Evolutionary conservation across 345 rosid species (phyloP).

Genomic region (Physaria fendleri): DNA sequence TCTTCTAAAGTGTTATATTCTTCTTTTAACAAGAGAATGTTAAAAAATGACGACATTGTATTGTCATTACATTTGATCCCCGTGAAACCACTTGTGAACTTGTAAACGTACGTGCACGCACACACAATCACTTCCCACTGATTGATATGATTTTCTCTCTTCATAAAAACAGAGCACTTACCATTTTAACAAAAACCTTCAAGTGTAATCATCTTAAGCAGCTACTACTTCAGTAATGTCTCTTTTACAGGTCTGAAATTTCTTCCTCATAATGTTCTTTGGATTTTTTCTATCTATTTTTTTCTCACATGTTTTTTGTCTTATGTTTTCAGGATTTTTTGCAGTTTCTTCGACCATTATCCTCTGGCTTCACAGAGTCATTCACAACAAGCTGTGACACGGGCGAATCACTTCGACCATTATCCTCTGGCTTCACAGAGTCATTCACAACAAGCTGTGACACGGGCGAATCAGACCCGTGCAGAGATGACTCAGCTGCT

Average conservation of each 20-base stretch:
- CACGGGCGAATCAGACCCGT: conserved; percentile 39
- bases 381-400: conserved; percentile 35
- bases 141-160: conserved; percentile 6
- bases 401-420: conserved; percentile 25
- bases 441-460: conserved; percentile 37
- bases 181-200: not conserved
- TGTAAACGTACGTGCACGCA: conserved; percentile 26
- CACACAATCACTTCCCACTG: not conserved
- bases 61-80: conserved; percentile 7
- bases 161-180: not conserved
- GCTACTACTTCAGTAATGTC: conserved; percentile 20
- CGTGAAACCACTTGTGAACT: conserved; percentile 16
- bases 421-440: too few relatives aligned
- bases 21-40: not conserved
- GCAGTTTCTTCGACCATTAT: conserved; percentile 25
- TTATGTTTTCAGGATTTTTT: conserved; percentile 24
- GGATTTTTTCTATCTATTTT: not conserved
- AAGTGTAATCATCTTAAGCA: not conserved
- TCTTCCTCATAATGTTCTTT: not conserved
- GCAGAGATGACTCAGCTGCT: conserved; percentile 61
- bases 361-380: conserved; percentile 37
- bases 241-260: conserved; percentile 23
- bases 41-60: conserved; percentile 21
- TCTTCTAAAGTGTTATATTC: not conserved
- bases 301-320: not conserved